These are phyloP conservation scores for Schwanniomyces polymorphus DNA, from an alignment of 805 yeast genomes.

Conservation along the genomic window DNA sequence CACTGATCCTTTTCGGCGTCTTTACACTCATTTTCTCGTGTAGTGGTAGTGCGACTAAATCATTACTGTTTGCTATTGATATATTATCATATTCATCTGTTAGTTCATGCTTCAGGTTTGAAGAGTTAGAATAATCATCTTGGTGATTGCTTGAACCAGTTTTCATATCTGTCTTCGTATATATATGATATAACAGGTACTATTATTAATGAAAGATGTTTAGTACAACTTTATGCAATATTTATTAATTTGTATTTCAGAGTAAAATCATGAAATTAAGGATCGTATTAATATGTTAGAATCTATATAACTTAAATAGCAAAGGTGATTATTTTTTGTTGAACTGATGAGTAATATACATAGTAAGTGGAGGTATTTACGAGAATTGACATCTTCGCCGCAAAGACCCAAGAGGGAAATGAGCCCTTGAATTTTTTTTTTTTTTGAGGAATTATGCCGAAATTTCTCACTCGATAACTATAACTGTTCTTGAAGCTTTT, in stretches of 20 bases:
- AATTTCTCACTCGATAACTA: too few relatives aligned
- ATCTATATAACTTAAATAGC: not conserved
- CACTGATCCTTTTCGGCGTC: not conserved
- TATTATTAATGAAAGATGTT: too few relatives aligned
- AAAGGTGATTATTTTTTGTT: not conserved
- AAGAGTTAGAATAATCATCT: not conserved
- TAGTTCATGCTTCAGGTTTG: not conserved
- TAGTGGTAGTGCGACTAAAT: not conserved
- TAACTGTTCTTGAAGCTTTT: constrained; percentile 10
- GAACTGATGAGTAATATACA: not conserved
- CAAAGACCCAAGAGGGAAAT: too few relatives aligned
- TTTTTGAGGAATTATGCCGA: too few relatives aligned
- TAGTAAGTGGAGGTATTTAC: not conserved
- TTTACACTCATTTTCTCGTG: not conserved
- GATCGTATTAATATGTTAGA: not conserved
- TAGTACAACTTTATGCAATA: too few relatives aligned
- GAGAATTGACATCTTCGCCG: not conserved
- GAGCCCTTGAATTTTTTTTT: too few relatives aligned
- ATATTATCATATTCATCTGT: not conserved
- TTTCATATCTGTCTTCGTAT: not conserved
- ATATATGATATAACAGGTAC: too few relatives aligned
- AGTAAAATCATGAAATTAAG: too few relatives aligned
- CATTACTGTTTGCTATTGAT: not conserved
- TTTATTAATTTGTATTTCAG: too few relatives aligned
- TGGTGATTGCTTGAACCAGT: not conserved